Percentiles rank a stretch among this genome's conserved stretches.
Conservation (phyloP, 2,329 filamentous ascomycete species). For the Fusarium buharicum region DNA sequence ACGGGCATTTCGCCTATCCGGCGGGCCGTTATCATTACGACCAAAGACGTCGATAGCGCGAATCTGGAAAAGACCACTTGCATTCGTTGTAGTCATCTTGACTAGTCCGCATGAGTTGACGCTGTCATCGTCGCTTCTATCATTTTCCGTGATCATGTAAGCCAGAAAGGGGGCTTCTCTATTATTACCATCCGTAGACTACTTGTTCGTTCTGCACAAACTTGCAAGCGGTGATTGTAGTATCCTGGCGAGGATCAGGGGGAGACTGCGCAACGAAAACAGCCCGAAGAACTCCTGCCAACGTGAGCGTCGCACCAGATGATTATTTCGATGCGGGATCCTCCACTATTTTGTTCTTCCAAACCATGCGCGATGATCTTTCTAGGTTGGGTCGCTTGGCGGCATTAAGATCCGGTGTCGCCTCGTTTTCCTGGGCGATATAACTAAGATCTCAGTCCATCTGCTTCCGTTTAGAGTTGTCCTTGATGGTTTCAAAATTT, state of each 20-base stretch:
- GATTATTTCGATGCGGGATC: conserved; percentile 15
- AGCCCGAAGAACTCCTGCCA: background rate
- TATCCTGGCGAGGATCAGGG: conserved; percentile 29
- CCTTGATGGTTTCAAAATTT: background rate
- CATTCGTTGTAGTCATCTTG: conserved; percentile 11
- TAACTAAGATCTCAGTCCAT: conserved; percentile 20
- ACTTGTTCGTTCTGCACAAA: conserved; percentile 11
- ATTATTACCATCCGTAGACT: background rate
- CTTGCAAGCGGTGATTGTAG: conserved; percentile 19
- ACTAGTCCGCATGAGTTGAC: conserved; percentile 21
- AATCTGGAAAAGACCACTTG: conserved; percentile 17
- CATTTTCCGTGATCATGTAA: conserved; percentile 27
- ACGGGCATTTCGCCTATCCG: conserved; percentile 18
- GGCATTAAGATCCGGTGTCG: conserved; percentile 28
- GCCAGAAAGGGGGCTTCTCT: conserved; percentile 21
- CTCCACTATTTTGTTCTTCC: conserved; percentile 25
- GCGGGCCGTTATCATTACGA: conserved; percentile 24
- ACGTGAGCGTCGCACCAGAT: conserved; percentile 1
- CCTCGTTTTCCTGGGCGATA: conserved; percentile 15
- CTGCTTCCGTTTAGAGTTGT: conserved; percentile 11
- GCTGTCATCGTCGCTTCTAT: conserved; percentile 4
- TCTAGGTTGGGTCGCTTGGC: conserved; percentile 20
- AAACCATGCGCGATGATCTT: conserved; percentile 29
- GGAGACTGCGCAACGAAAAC: conserved; percentile 7
- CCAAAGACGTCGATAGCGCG: conserved; percentile 21